These are phyloP conservation scores for Digitaria exilis DNA, from an alignment of 202 grass and related monocot genomes.

Conservation along the genomic window DNA sequence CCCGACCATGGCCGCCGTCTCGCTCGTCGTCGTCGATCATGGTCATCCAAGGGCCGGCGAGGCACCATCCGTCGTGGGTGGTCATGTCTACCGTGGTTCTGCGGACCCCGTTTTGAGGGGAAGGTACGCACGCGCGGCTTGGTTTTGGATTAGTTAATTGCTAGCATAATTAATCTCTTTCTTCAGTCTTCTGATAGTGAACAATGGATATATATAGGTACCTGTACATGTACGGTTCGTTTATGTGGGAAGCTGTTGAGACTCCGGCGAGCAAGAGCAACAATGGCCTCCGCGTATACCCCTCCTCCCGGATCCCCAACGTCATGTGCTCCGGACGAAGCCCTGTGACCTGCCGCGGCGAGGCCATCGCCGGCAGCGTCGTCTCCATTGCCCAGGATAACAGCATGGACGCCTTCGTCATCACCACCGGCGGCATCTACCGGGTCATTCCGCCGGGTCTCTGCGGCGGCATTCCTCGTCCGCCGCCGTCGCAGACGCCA, in stretches of 20 bases:
- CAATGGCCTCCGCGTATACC: background rate
- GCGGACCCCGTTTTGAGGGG: background rate
- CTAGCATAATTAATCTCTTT: too few species aligned
- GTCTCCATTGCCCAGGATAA: conserved; percentile 54
- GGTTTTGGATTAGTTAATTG: too few species aligned
- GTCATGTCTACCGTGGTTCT: background rate
- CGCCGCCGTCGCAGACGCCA: background rate
- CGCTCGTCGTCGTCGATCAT: background rate
- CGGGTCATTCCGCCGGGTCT: conserved; percentile 46
- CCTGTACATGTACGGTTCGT: background rate
- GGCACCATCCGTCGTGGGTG: background rate
- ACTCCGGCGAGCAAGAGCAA: background rate
- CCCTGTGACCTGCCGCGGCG: background rate
- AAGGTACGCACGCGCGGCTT: background rate
- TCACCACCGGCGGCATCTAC: conserved; percentile 49
- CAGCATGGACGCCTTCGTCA: conserved; percentile 50
- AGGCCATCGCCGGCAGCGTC: conserved; percentile 10
- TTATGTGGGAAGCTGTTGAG: background rate
- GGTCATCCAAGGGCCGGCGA: background rate
- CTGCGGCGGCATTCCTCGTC: conserved; percentile 35
- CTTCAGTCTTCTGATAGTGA: too few species aligned
- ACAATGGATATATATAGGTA: background rate
- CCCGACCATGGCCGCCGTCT: background rate
- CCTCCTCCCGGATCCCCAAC: background rate
- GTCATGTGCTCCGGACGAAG: background rate